Evolutionary conservation across 2,329 filamentous ascomycete genomes (phyloP), one percentile per base, ranked within the genome.

Genomic region (Pseudocercospora fuligena): DNA sequence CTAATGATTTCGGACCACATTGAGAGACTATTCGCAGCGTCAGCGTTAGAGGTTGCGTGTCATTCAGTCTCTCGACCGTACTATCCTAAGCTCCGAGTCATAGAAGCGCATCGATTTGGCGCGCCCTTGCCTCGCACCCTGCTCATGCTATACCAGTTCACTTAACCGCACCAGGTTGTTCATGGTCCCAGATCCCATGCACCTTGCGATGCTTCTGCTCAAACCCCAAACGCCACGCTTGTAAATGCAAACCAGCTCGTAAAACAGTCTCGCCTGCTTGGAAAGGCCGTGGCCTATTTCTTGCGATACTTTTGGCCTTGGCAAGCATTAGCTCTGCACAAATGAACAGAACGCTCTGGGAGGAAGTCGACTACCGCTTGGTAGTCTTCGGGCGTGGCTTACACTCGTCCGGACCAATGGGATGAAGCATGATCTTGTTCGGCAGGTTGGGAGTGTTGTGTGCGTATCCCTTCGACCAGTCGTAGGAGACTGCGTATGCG

Each of bases 381-480:
- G 80, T 81, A 46, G 74, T 77, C 58, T 82, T 82, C 7, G 82
- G 81, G 63, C 82, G 73, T 4, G 83, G 83, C 75, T 85, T 84
- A 75, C 83, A 84, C 75, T 84, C 82, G 59, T 85, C 83, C 0
- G 79, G 78, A 4, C 74, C 67, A 25, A 85, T 77, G 0, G 82
- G 82, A 71, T 85, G 83, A 64, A 85, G 73, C 78, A 84, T 84
- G 67, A 85, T 79, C 76, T 84, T 84, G 71, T 81, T 83, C 3
- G 82, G 80, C n/a, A 80, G 78, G 71, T 79, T 72, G 65, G 89
- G 88, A 27, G 84, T 95, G 81, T 98, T 98, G 72, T 85, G 88
- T 70, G 91, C 88, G 82, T 94, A 97, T 16, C 95, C 95, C 84
- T 99, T 98, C 82, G 91, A 93, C 95, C 95, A 99, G 82, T 99